These are phyloP conservation scores for Fusarium heterosporum DNA, from an alignment of 2,329 filamentous ascomycete genomes.

Conservation along the genomic window DNA sequence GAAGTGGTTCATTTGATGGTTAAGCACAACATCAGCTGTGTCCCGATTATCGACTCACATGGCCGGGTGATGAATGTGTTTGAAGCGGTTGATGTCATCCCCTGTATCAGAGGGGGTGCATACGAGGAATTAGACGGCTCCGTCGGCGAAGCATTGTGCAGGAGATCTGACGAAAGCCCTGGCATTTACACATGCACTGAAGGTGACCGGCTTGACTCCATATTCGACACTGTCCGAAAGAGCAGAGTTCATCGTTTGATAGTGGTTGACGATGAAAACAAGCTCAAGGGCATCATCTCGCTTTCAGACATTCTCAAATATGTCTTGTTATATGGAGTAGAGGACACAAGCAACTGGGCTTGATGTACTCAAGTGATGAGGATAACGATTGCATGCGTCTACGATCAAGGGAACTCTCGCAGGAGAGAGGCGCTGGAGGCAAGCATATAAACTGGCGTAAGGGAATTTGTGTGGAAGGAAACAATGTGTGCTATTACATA, in stretches of 20 bases:
- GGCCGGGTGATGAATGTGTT: conserved; percentile 91
- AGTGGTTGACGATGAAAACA: conserved; percentile 89
- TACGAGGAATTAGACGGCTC: conserved; percentile 91
- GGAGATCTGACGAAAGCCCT: conserved; percentile 88
- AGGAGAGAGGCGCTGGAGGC: conserved; percentile 23
- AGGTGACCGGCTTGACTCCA: conserved; percentile 91
- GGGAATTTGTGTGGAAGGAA: conserved; percentile 38
- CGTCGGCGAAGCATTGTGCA: conserved; percentile 89
- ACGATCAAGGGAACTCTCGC: conserved; percentile 20
- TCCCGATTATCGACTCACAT: conserved; percentile 88
- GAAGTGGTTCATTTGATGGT: conserved; percentile 96
- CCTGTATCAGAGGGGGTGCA: conserved; percentile 90
- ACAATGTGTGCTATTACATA: conserved; percentile 42
- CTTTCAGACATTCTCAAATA: conserved; percentile 97
- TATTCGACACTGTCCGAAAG: conserved; percentile 96
- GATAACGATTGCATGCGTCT: conserved; percentile 45
- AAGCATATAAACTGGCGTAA: conserved; percentile 47
- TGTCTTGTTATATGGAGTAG: conserved; percentile 84
- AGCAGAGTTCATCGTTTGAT: conserved; percentile 93
- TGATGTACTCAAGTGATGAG: conserved; percentile 33
- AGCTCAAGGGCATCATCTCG: conserved; percentile 88
- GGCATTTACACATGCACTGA: conserved; percentile 97
- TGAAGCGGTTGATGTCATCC: conserved; percentile 96
- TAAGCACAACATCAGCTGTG: conserved; percentile 90
- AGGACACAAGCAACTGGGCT: conserved; percentile 55